Base-by-base conservation (phyloP, 768 basidiomycete species). In the Amanita muscaria region DNA sequence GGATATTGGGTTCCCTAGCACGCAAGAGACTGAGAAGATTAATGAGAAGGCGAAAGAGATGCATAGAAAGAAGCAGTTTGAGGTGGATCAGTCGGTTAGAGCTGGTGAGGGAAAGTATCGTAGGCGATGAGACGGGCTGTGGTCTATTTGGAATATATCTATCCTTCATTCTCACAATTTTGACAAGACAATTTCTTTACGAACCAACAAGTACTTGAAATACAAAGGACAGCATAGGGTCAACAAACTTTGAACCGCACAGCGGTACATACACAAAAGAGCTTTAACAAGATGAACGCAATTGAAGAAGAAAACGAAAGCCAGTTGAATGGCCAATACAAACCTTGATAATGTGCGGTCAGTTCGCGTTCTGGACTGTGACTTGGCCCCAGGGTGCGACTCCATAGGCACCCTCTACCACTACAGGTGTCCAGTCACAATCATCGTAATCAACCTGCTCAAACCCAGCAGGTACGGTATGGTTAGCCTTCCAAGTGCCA, bases 1-100 rank as follows among this genome's bases (percentile, higher is more conserved):
- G 88, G 71, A 82, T 45, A 91, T 93, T 46, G 89, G 85, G 1
- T 93, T 97, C 58, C 92, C 92, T 1, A 69, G 71, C 51, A 92
- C 91, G 3, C 91, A 93, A 59, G 78, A 88, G 56, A 80, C 78
- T 12, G 72, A 68, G 36, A 72, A 72, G 43, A 91, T 94, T 53
- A 94, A 94, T 59, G 64, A 67, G 48, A 65, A 65, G 46, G 92
- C 91, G 7, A 72, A 69, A 46, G 73, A 76, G 55, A 88, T 91
- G 76, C 80, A 86, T 50, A 63, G 62, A 53, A 67, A 71, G 59
- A 89, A 89, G 65, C 67, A 69, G 48, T 62, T 68, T 5, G 64
- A 68, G 45, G 66, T 88, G 5, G 77, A 79, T 51, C 62, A 55
- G 44, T 85, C 88, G 48, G 81, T 76, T 8, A 66, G 56, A 67